Evolutionary conservation across 164 flowering plant genomes (phyloP), one percentile per base, ranked within the genome.

Genomic region (Vitis rotundifolia): DNA sequence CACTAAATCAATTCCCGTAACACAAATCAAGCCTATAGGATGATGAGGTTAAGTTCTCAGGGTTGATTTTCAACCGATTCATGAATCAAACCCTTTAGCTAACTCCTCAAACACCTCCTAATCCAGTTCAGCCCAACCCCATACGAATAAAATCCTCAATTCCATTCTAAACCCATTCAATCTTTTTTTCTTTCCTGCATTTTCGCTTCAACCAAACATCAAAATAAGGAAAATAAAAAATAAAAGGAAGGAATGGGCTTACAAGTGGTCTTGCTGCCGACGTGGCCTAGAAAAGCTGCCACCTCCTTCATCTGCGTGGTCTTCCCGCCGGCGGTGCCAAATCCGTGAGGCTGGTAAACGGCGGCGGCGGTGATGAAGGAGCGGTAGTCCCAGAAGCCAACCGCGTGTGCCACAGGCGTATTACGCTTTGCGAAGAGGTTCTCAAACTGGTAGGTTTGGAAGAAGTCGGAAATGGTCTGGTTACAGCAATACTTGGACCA

Each of bases 311-410:
- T 86, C 80, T 82, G 85, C 83, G 71, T 81, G 2, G 16, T 31
- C 82, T 92, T 88, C 7, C 86, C 87, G 16, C 99, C 99, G 12
- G 97, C 87, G 67, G 97, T 92, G 11, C 99, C 93, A 64, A 94
- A 94, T 9, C 99, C 99, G 2, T 67, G 84, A 9, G 86, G 91
- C 83, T 94, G 89, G 71, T 62, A 92, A 3, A 59, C 16, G 6
- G 88, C 68, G n/a, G 97, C 72, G 7, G 97, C 97, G 0, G 74
- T 75, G 28, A 92, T 92, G 75, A 94, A 92, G 5, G 95, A 86
- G 15, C 68, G 78, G 77, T 91, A 94, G 64, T 91, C 95, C 95
- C 95, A 94, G 76, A 87, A 92, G 1, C 93, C 94, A 4, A 79
- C 91, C 22, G 99, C 99, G 11, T 91, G 91, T 3, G 96, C 97